Conservation (phyloP, 768 basidiomycete species). For the Leccinum olivaceopallidum region DNA sequence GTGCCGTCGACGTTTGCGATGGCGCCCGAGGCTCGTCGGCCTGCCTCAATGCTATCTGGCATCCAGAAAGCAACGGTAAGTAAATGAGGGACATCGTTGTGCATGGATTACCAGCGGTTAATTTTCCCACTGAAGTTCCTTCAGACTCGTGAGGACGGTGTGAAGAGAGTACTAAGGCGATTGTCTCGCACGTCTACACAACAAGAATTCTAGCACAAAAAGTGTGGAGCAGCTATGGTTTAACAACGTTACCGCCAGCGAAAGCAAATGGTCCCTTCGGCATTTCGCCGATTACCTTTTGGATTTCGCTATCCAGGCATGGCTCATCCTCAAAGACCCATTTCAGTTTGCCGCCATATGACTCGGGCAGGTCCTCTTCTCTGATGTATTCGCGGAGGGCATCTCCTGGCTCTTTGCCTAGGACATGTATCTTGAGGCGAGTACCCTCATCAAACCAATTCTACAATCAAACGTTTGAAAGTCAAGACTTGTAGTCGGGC, state of each 20-base stretch:
- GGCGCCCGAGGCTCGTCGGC: constrained; percentile 44
- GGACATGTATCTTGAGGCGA: constrained; percentile 72
- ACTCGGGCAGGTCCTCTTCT: constrained; percentile 54
- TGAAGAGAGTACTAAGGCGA: not conserved
- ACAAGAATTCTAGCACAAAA: not conserved
- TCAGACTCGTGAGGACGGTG: constrained; percentile 63
- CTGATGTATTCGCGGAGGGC: constrained; percentile 53
- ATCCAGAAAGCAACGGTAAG: constrained; percentile 58
- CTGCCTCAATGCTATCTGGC: constrained; percentile 57
- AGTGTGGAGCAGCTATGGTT: constrained; percentile 14
- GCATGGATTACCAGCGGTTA: not conserved
- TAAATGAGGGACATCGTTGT: constrained; percentile 36
- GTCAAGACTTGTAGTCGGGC: not conserved
- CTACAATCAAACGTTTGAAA: constrained; percentile 36
- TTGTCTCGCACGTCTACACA: not conserved
- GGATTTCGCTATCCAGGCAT: constrained; percentile 55
- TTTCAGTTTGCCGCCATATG: constrained; percentile 73
- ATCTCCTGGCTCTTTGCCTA: constrained; percentile 59
- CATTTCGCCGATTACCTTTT: constrained; percentile 45
- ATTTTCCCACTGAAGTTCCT: constrained; percentile 49
- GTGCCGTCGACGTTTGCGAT: constrained; percentile 58
- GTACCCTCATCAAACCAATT: constrained; percentile 83
- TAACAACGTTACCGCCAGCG: constrained; percentile 42
- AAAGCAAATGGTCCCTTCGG: constrained; percentile 59
- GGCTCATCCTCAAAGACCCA: constrained; percentile 74